These are phyloP conservation scores for Vickermania ingenoplastis DNA, from an alignment of 208 protist genomes.

Conservation along the genomic window DNA sequence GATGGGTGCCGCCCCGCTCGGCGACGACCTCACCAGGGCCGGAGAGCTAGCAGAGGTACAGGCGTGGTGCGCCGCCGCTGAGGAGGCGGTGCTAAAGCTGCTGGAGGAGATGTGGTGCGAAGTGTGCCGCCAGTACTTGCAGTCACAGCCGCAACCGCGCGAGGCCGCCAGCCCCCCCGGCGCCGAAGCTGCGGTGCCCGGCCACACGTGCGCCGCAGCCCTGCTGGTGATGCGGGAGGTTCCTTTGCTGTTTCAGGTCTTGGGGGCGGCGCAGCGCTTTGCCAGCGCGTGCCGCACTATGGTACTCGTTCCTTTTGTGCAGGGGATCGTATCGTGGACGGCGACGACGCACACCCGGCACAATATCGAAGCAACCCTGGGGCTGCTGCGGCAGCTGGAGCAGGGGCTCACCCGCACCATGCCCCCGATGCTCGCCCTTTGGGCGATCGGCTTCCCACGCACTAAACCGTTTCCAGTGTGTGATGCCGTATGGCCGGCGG, in stretches of 20 bases:
- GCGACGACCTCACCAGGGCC: neutral
- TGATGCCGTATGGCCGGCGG: slow-evolving; percentile 64
- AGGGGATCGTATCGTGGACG: slow-evolving; percentile 71
- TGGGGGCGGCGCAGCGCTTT: slow-evolving; percentile 33
- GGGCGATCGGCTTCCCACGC: slow-evolving; percentile 32
- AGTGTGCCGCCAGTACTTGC: neutral
- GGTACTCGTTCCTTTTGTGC: slow-evolving; percentile 46
- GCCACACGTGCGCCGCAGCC: no score
- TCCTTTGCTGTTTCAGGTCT: slow-evolving; percentile 26
- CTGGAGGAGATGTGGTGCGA: slow-evolving; percentile 3
- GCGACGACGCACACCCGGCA: slow-evolving; percentile 66
- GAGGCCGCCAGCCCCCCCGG: neutral
- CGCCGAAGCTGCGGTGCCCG: neutral
- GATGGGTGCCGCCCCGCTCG: neutral
- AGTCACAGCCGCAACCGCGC: neutral
- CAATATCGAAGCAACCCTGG: slow-evolving; percentile 39
- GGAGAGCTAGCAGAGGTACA: slow-evolving; percentile 17
- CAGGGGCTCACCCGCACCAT: slow-evolving; percentile 21
- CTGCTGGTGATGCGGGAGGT: neutral
- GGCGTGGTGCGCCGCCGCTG: slow-evolving; percentile 1
- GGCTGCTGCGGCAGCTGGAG: slow-evolving; percentile 41
- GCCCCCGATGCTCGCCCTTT: slow-evolving; percentile 38
- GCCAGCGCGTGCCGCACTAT: slow-evolving; percentile 43
- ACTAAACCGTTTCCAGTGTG: slow-evolving; percentile 26
- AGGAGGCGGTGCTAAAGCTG: slow-evolving; percentile 6